A percentile compares a stretch with the other conserved stretches of the same genome.
phyloP scores from a whole-genome alignment of 176 grass and related monocot genomes.

The Juncus effusus region DNA sequence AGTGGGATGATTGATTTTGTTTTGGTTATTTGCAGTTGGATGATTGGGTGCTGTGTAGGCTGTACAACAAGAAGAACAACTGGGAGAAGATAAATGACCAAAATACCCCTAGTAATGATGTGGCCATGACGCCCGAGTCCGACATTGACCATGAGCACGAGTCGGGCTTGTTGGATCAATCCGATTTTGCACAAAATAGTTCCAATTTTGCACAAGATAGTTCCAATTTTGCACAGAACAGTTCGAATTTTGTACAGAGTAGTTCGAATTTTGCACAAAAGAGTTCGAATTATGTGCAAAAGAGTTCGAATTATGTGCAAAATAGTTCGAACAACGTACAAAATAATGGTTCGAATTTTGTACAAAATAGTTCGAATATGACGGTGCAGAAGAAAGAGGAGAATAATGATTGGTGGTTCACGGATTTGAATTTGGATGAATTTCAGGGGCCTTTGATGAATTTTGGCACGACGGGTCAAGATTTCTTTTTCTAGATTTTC shows the following conservation, averaged over 20 bases:
- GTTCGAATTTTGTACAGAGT: background rate
- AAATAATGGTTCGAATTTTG: background rate
- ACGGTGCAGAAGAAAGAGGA: slow-evolving; percentile 21
- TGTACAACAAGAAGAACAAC: slow-evolving; percentile 51
- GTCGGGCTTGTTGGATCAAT: background rate
- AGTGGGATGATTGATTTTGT: background rate
- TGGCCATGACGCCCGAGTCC: slow-evolving; percentile 38
- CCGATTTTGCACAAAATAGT: background rate
- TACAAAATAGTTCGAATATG: background rate
- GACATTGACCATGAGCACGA: slow-evolving; percentile 35
- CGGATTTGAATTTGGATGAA: slow-evolving; percentile 36
- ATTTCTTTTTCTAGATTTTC: slow-evolving; percentile 22
- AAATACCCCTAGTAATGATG: slow-evolving; percentile 13
- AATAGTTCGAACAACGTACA: background rate
- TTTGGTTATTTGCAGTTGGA: slow-evolving; percentile 36
- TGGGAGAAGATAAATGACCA: slow-evolving; percentile 34
- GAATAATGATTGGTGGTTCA: slow-evolving; percentile 24
- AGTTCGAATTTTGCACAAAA: background rate
- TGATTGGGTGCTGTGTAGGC: slow-evolving; percentile 43
- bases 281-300: background rate
- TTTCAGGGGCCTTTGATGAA: slow-evolving; percentile 16
- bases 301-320: background rate
- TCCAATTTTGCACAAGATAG: slow-evolving; percentile 5
- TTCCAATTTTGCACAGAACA: background rate
- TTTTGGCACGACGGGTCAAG: slow-evolving; percentile 23